phyloP scores from a whole-genome alignment of 2,329 filamentous ascomycete genomes.

The Dactylonectria macrodidyma region DNA sequence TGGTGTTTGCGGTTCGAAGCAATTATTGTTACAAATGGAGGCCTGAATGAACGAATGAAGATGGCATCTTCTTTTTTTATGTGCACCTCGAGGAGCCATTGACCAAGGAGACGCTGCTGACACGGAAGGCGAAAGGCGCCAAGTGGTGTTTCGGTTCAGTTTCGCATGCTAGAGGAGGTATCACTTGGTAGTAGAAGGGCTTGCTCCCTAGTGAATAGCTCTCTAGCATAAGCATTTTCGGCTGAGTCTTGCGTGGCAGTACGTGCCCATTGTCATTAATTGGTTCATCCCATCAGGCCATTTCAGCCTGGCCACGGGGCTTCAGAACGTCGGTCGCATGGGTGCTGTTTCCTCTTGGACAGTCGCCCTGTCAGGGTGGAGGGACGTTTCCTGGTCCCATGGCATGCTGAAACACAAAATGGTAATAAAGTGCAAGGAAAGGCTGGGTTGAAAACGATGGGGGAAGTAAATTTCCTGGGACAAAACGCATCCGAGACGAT shows the following conservation, averaged over 20 bases:
- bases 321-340: neutral
- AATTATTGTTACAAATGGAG: neutral
- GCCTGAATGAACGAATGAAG: neutral
- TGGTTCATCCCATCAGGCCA: no score
- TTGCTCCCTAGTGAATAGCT: neutral
- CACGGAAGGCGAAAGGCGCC: neutral
- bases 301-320: no score
- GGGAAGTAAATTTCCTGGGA: neutral
- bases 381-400: neutral
- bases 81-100: no score
- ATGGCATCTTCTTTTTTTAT: neutral
- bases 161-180: neutral
- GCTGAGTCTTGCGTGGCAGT: neutral
- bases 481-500: neutral
- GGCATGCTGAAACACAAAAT: neutral
- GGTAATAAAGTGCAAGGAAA: neutral
- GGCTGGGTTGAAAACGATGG: neutral
- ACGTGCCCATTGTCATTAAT: no score
- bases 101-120: neutral
- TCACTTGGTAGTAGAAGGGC: neutral
- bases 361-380: neutral
- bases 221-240: neutral
- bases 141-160: neutral
- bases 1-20: neutral
- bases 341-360: neutral